Percentiles rank a stretch among this genome's conserved stretches.
Evolutionary conservation across 371 early-diverging fungal genomes (phyloP).

Genomic region (Fennellomyces sp.): DNA sequence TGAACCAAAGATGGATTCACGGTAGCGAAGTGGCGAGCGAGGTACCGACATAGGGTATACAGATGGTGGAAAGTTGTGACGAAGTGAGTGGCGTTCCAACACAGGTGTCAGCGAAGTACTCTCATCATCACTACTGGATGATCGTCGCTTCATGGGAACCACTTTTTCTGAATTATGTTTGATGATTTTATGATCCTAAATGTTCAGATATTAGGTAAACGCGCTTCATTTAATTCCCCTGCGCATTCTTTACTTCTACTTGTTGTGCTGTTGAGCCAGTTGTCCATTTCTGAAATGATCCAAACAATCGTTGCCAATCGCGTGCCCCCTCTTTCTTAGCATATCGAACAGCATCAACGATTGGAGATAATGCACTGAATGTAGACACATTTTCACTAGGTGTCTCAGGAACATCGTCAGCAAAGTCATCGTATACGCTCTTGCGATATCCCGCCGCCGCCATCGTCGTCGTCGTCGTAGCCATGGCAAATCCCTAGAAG

Average conservation of each 20-base stretch:
- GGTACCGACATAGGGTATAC: too few relatives aligned
- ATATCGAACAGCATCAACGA: conserved; percentile 16
- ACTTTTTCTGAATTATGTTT: not conserved
- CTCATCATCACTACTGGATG: not conserved
- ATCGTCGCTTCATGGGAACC: not conserved
- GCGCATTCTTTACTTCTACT: not conserved
- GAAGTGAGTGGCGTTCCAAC: conserved; percentile 12
- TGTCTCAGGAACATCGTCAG: not conserved
- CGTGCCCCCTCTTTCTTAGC: conserved; percentile 10
- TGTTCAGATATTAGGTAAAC: not conserved
- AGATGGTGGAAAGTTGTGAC: too few relatives aligned
- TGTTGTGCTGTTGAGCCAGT: not conserved
- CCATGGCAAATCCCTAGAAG: too few relatives aligned
- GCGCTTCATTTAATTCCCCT: not conserved
- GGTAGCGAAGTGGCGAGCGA: conserved; percentile 2
- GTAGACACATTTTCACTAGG: conserved; percentile 2
- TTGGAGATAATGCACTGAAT: conserved; percentile 8
- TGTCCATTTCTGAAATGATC: conserved; percentile 10
- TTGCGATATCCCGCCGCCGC: not conserved
- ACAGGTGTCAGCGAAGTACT: conserved; percentile 16
- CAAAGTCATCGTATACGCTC: not conserved
- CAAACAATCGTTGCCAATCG: conserved; percentile 12
- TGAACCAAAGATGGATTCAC: conserved; percentile 9
- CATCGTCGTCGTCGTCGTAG: not conserved
- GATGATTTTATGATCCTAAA: not conserved